Evolutionary conservation across 257 asterid genomes (phyloP).

Genomic region (Rubia yunnanensis): DNA sequence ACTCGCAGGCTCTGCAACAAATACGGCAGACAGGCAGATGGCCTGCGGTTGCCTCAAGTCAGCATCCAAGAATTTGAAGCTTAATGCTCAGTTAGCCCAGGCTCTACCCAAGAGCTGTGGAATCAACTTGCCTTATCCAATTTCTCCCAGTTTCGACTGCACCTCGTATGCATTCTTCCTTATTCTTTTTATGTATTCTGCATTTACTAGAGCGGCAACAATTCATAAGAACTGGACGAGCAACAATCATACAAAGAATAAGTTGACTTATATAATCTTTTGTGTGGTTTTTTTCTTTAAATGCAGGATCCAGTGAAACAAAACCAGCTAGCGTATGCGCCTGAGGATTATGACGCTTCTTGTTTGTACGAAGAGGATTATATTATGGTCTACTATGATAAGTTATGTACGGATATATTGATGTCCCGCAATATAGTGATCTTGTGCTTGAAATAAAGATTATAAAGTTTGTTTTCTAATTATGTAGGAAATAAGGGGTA

Average conservation of each 20-base stretch:
- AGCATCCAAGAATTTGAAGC: constrained; percentile 27
- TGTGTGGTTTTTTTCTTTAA: not conserved
- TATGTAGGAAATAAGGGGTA: too few species aligned
- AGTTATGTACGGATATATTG: not conserved
- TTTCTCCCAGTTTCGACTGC: constrained; percentile 52
- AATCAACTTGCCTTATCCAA: constrained; percentile 30
- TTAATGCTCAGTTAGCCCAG: constrained; percentile 34
- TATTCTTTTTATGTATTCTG: not conserved
- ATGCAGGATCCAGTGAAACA: constrained; percentile 19
- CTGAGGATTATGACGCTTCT: constrained; percentile 9
- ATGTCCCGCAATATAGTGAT: not conserved
- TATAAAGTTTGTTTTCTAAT: too few species aligned
- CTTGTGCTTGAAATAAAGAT: not conserved
- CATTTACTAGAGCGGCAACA: not conserved
- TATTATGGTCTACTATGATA: not conserved
- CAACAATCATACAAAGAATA: too few species aligned
- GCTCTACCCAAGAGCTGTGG: constrained; percentile 48
- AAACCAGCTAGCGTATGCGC: not conserved
- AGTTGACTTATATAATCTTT: not conserved
- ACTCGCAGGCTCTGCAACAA: constrained; percentile 33
- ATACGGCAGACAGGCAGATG: constrained; percentile 41
- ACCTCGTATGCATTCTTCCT: constrained; percentile 31
- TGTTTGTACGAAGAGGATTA: constrained; percentile 1
- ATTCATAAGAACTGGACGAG: too few species aligned
- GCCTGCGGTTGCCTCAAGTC: constrained; percentile 59